Conservation (phyloP, 495 filamentous ascomycete genomes). For the Apodospora peruviana region DNA sequence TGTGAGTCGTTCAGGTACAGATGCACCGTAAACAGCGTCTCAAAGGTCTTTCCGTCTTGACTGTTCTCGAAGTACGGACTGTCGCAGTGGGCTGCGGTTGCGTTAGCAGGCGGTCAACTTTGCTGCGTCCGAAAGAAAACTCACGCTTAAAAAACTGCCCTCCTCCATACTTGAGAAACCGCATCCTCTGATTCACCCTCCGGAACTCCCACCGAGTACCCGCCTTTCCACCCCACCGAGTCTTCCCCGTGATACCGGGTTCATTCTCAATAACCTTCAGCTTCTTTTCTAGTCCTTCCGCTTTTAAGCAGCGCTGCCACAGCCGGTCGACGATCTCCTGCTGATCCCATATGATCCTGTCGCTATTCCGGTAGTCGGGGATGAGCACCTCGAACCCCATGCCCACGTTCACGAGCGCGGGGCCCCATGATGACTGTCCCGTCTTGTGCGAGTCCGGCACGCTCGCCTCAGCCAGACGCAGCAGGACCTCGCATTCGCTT, state of each 20-base stretch:
- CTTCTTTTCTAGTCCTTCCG: slow-evolving; percentile 23
- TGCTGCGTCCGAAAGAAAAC: slow-evolving; percentile 12
- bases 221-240: background rate
- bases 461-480: slow-evolving; percentile 51
- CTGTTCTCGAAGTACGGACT: slow-evolving; percentile 54
- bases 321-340: slow-evolving; percentile 56
- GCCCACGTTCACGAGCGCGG: slow-evolving; percentile 67
- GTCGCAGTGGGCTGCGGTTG: slow-evolving; percentile 63
- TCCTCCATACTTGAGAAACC: slow-evolving; percentile 71
- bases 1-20: slow-evolving; percentile 67
- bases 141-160: slow-evolving; percentile 71
- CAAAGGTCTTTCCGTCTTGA: slow-evolving; percentile 34
- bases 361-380: slow-evolving; percentile 58
- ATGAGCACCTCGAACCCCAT: slow-evolving; percentile 51
- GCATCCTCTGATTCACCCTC: slow-evolving; percentile 68
- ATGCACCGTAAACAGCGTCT: slow-evolving; percentile 76
- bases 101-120: background rate
- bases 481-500: slow-evolving; percentile 53
- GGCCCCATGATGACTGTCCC: slow-evolving; percentile 42
- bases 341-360: slow-evolving; percentile 70
- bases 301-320: slow-evolving; percentile 44
- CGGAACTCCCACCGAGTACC: slow-evolving; percentile 45
- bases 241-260: background rate
- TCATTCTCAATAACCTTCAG: slow-evolving; percentile 15
- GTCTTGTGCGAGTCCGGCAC: slow-evolving; percentile 18